Evolutionary conservation across 805 yeast species (phyloP), one percentile per base, ranked within the genome.

Genomic region (Komagataella ulmi): DNA sequence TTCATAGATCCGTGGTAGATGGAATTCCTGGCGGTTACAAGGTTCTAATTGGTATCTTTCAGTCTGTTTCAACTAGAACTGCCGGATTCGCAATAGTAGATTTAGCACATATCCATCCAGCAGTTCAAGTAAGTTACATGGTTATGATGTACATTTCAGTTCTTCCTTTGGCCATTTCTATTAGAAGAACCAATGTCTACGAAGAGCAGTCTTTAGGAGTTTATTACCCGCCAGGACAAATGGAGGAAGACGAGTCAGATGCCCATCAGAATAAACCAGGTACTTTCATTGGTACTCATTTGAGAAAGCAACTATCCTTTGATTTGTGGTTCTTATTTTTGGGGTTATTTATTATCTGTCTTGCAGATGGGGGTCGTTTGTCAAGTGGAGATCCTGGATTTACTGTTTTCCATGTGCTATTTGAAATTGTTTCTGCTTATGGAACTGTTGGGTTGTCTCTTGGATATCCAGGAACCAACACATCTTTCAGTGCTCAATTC

Each of bases 91-190:
- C 85, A 0, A 84, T 85, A 45, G 78, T 90, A 23, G 80, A 84
- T 62, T 66, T 93, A 45, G 69, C 88, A 2, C 63, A 65, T 46
- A 71, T 93, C 47, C 93, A 89, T 60, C 93, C 97, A 0, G 93
- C 96, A 0, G 87, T 91, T 50, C 96, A 89, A 65, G 95, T 93
- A 24, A 81, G 93, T 58, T 93, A 93, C 64, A 76, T 88, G 81
- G 76, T 93, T 54, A 91, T 93, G 98, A 93, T 93, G 99, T 93
- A 93, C 68, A 89, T 93, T 24, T 91, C 98, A 14, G 97, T 91
- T 47, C 73, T 90, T 62, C 99, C 99, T 1, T 71, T 93, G 58
- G 99, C 99, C 36, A 93, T 93, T 56, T 88, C 97, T 44, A 89
- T 93, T 55, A 81, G 99, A 69, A 79, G 97, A 65, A 93, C 99